Base-by-base conservation (phyloP, 2,329 filamentous ascomycete genomes). In the Scleromitrula shiraiana region DNA sequence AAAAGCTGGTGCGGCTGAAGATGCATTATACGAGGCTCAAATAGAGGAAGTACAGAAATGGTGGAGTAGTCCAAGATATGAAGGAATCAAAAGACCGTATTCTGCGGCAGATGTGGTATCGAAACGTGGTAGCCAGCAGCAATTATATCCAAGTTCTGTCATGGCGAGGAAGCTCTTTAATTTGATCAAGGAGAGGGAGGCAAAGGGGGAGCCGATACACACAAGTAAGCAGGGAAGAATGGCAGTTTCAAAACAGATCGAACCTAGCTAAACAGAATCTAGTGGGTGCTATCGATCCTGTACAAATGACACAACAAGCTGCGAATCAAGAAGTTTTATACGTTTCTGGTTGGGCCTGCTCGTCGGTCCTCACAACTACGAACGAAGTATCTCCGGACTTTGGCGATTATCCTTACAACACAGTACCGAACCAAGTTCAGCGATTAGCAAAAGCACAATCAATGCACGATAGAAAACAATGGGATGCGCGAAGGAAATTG, bases 241-340 rank as follows among this genome's bases (percentile, higher is more conserved):
- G n/a, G n/a, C n/a, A n/a, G n/a, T n/a, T n/a, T n/a, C n/a, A n/a
- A n/a, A n/a, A n/a, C n/a, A n/a, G n/a, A n/a, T n/a, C n/a, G n/a
- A n/a, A n/a, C n/a, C n/a, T n/a, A n/a, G n/a, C n/a, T n/a, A n/a
- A 30, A 57, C 54, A 47, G 5, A 5, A 45, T 49, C 24, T 53
- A 91, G 87, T 98, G 85, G 93, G 93, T 59, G 93, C 90, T 51
- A 94, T 98, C 68, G 93, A 98, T 64, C 93, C 93, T n/a, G 82
- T 97, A 9, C 93, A 98, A 70, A 97, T 98, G 93, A 95, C 93
- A 41, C 93, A 98, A 67, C 93, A 97, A 72, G 93, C 93, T 14
- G 80, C 87, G 5, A 87, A 97, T 69, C 93, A 97, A 65, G 91
- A 98, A 66, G 86, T 96, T 15, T 77, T 98, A 38, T 98, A 98